Evolutionary conservation across 306 rosid genomes (phyloP).

Genomic region (Citrullus mucosospermus): DNA sequence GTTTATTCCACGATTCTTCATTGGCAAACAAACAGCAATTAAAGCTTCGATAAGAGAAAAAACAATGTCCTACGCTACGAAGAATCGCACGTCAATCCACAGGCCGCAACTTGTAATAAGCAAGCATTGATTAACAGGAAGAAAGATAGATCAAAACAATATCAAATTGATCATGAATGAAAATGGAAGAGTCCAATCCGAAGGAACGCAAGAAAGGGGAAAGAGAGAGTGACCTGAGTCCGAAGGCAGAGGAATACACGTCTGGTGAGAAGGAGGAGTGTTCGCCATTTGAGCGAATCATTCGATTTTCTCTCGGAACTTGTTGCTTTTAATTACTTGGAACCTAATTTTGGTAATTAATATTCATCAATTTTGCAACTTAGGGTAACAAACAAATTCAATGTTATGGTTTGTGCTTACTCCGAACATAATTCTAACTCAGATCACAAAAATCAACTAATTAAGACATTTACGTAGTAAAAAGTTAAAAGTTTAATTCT

Average conservation of each 20-base stretch:
- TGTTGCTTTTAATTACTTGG: neutral
- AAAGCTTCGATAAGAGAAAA: neutral
- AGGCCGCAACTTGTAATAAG: neutral
- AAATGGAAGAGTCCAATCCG: neutral
- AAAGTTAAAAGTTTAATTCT: no score
- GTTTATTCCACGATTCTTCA: neutral
- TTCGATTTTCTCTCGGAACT: neutral
- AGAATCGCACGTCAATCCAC: neutral
- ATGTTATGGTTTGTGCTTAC: neutral
- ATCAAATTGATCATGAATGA: neutral
- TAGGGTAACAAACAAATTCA: neutral
- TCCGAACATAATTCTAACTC: no score
- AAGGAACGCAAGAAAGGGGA: neutral
- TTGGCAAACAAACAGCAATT: constrained; percentile 10
- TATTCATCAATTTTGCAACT: neutral
- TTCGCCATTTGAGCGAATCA: constrained; percentile 52
- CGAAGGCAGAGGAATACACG: constrained; percentile 35
- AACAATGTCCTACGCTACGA: neutral
- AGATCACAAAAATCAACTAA: no score
- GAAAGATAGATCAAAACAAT: neutral
- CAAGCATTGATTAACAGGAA: neutral
- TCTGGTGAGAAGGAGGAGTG: constrained; percentile 26
- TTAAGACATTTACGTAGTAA: no score
- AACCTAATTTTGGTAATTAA: neutral
- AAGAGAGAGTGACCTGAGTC: constrained; percentile 33